phyloP scores from a whole-genome alignment of 2,329 filamentous ascomycete genomes.

The Aureobasidium sp. region DNA sequence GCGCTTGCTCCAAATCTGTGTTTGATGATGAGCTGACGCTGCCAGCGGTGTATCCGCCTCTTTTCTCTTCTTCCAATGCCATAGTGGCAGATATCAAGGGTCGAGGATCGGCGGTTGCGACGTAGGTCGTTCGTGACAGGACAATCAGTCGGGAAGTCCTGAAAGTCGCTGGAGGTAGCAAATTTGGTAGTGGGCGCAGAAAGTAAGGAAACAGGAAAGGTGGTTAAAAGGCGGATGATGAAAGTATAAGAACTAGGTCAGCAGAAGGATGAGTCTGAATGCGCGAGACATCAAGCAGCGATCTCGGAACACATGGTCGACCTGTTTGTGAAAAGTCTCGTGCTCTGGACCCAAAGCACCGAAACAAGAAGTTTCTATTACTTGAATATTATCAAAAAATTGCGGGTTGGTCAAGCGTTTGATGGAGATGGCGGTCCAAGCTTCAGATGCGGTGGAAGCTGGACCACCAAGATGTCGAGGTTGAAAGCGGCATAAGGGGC shows the following conservation, averaged over 20 bases:
- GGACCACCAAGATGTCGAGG: not conserved
- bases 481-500: not conserved
- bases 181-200: not conserved
- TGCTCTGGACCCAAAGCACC: slow-evolving; percentile 8
- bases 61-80: slow-evolving; percentile 5
- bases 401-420: slow-evolving; percentile 7
- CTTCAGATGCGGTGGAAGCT: not conserved
- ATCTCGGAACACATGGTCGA: slow-evolving; percentile 1
- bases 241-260: slow-evolving; percentile 12
- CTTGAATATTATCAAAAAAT: slow-evolving; percentile 3
- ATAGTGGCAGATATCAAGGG: not conserved
- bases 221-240: slow-evolving; percentile 2
- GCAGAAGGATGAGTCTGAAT: slow-evolving; percentile 5
- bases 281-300: slow-evolving; percentile 7
- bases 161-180: not conserved
- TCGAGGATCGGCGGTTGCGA: not conserved
- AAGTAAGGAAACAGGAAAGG: slow-evolving; percentile 4
- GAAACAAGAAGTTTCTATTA: slow-evolving; percentile 5
- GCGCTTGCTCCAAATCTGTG: slow-evolving; percentile 8
- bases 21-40: slow-evolving; percentile 7
- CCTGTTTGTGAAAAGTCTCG: not conserved
- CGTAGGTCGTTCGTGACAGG: not conserved
- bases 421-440: slow-evolving; percentile 1
- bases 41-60: not conserved
- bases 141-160: not conserved